Evolutionary conservation across 805 yeast species (phyloP).

Genomic region (Saturnispora saitoi): DNA sequence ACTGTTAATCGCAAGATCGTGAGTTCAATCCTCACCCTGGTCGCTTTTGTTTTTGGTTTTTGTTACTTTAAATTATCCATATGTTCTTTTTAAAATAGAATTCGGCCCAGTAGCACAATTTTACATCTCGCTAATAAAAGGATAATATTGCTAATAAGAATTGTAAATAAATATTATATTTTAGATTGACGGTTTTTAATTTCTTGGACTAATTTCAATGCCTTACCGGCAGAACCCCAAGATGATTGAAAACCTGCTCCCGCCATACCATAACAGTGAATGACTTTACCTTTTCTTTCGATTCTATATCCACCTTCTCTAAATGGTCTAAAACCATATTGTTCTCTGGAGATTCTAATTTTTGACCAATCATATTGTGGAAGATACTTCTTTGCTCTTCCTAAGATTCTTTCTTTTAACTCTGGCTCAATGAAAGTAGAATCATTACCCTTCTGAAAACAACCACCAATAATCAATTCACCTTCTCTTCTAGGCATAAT

Average conservation of each 20-base stretch:
- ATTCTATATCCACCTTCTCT: conserved; percentile 52
- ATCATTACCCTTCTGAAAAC: conserved; percentile 23
- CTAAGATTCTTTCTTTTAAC: conserved; percentile 39
- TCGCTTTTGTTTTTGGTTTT: conserved; percentile 25
- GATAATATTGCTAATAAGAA: background rate
- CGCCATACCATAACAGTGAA: conserved; percentile 46
- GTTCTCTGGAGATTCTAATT: conserved; percentile 41
- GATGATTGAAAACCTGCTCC: conserved; percentile 39
- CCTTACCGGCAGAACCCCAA: conserved; percentile 54
- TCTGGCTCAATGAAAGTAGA: conserved; percentile 30
- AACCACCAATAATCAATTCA: conserved; percentile 56
- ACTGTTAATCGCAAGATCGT: conserved; percentile 59
- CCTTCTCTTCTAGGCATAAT: conserved; percentile 68
- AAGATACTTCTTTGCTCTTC: conserved; percentile 34
- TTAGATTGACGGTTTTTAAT: conserved; percentile 3
- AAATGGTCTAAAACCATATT: conserved; percentile 64
- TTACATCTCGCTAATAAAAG: too few species aligned
- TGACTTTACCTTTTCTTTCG: conserved; percentile 38
- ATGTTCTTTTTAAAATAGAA: too few species aligned
- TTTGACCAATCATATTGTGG: conserved; percentile 31
- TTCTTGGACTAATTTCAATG: conserved; percentile 3
- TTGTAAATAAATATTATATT: background rate
- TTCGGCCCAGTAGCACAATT: too few species aligned
- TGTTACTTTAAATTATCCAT: background rate
- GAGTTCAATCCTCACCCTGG: conserved; percentile 56